Conservation (phyloP, 1,284 basidiomycete species). For the Trichosporon asahii region DNA sequence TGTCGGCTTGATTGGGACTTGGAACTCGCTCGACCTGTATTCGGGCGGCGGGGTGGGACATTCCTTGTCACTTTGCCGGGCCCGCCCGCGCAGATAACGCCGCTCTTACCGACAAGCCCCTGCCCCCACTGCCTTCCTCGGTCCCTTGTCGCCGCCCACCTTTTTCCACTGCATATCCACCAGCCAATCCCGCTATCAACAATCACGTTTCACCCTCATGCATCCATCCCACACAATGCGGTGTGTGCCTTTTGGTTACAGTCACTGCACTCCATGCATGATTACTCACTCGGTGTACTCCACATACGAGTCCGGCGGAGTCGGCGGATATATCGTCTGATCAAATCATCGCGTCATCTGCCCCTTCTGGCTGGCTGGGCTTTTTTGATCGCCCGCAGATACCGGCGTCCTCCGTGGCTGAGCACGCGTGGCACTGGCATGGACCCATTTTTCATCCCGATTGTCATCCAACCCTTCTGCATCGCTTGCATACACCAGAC, state of each 20-base stretch:
- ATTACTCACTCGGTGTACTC: neutral
- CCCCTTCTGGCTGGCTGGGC: conserved; percentile 3
- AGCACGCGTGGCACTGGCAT: neutral
- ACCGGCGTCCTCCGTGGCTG: conserved; percentile 10
- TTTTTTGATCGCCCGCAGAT: conserved; percentile 6
- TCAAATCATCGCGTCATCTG: conserved; percentile 6
- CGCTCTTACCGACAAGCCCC: conserved; percentile 5
- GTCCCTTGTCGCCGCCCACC: conserved; percentile 4
- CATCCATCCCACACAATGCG: conserved; percentile 3
- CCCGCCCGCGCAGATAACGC: conserved; percentile 12
- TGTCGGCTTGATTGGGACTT: neutral
- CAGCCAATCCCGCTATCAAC: neutral
- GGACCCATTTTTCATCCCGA: conserved; percentile 4
- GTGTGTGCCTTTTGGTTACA: neutral
- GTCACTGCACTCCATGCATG: neutral
- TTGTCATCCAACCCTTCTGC: neutral
- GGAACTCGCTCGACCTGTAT: neutral
- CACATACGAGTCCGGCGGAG: neutral
- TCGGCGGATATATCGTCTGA: conserved; percentile 1
- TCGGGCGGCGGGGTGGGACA: conserved; percentile 6
- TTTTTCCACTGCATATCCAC: conserved; percentile 2
- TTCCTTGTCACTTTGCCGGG: conserved; percentile 5
- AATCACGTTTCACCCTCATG: neutral
- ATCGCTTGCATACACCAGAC: neutral
- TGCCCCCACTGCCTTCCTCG: neutral